Evolutionary conservation across 352 stramenopile genomes (phyloP).

Genomic region (Phytophthora cactorum): DNA sequence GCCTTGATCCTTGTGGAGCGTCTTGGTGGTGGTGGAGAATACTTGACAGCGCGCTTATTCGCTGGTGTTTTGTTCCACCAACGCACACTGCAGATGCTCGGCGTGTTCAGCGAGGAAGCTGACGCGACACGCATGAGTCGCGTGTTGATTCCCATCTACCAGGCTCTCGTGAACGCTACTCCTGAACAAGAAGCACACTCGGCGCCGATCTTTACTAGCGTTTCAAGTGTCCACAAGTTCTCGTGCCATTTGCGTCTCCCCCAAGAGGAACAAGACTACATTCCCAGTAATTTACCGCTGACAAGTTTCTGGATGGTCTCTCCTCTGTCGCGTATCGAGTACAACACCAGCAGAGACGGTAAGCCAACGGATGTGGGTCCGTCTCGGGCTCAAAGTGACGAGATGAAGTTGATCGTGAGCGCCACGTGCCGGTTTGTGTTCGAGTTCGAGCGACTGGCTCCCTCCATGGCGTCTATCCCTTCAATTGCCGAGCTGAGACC

Average conservation of each 20-base stretch:
- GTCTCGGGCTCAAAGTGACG: conserved; percentile 56
- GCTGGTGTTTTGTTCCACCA: conserved; percentile 55
- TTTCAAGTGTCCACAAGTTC: conserved; percentile 34
- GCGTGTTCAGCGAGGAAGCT: conserved; percentile 48
- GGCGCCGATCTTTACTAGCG: conserved; percentile 33
- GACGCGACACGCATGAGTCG: conserved; percentile 56
- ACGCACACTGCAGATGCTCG: conserved; percentile 41
- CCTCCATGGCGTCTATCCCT: conserved; percentile 24
- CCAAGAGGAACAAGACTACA: conserved; percentile 58
- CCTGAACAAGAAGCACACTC: conserved; percentile 67
- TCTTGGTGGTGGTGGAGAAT: conserved; percentile 55
- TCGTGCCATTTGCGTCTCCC: conserved; percentile 69
- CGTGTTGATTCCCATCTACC: conserved; percentile 70
- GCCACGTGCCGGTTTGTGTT: conserved; percentile 70
- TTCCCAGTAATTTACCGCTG: conserved; percentile 62
- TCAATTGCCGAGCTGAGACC: conserved; percentile 38
- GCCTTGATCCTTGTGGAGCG: conserved; percentile 48
- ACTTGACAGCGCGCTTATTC: conserved; percentile 56
- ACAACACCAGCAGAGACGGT: conserved; percentile 33
- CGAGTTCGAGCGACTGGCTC: conserved; percentile 49
- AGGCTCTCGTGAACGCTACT: conserved; percentile 66
- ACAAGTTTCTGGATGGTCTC: conserved; percentile 75
- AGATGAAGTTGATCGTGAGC: conserved; percentile 80
- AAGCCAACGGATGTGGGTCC: conserved; percentile 32
- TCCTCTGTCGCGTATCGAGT: conserved; percentile 74